Base-by-base conservation (phyloP, 2,329 filamentous ascomycete genomes). In the Monosporascus sp. region DNA sequence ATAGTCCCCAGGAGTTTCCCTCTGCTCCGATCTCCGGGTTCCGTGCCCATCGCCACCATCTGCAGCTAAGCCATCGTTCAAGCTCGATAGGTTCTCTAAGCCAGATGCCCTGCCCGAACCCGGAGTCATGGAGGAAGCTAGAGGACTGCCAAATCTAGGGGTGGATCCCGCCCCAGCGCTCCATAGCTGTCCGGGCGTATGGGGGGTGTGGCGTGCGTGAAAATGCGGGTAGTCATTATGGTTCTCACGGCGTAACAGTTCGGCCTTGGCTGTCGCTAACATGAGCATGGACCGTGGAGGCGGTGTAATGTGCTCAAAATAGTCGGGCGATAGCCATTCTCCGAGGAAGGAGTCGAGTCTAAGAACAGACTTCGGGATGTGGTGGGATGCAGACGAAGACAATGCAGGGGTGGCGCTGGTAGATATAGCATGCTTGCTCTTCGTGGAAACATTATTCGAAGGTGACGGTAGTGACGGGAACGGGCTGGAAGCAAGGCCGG, bases 281-380 rank as follows among this genome's bases (percentile, higher is more conserved):
- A 99, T 95, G 72, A 94, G 81, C 4, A 87, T 82, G 3, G 91
- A 93, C 44, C 85, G 84, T 0, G 94, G 94, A 11, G 94, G 94
- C 3, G 91, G 89, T 0, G 89, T 93, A 59, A 97, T 97, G 50
- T 88, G 81, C 58, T 96, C 91, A 65, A 93, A 99, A 70, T 99
- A 99, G 65, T 92, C 87, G 1, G 91, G 90, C 2, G 88, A 89
- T 31, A 97, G 78, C 94, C 94, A 99, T 76, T 99, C 94, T 48
- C 94, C 93, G 0, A 99, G 78, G 66, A 95, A 97, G 0, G 92
- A 88, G 71, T 99, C 94, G 6, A 99, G 80, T 1, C 94, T 87
- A 48, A 99, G 73, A 9, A 85, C 78, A 3, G 82, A 75, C 58
- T 83, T 87, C 53, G 78, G 76, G 55, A 81, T 61, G 5, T 61